These are phyloP conservation scores for Globisporangium splendens DNA, from an alignment of 352 stramenopile species.

Conservation along the genomic window DNA sequence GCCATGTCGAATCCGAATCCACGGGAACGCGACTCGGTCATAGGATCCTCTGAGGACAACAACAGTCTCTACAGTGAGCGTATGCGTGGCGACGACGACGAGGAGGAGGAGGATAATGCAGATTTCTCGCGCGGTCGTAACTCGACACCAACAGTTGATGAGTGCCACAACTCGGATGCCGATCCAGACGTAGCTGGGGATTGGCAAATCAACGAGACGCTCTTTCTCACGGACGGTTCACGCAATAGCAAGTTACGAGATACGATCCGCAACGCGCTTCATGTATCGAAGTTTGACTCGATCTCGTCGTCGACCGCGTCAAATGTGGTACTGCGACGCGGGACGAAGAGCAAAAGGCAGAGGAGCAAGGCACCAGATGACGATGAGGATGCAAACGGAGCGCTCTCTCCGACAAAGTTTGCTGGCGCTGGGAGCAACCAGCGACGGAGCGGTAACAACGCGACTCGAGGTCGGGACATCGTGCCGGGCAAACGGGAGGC, in stretches of 20 bases:
- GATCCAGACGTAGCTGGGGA: conserved; percentile 36
- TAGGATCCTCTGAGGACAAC: conserved; percentile 35
- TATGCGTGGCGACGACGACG: conserved; percentile 25
- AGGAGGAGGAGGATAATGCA: conserved; percentile 7
- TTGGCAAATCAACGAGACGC: conserved; percentile 68
- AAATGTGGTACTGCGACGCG: conserved; percentile 63
- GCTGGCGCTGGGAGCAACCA: neutral
- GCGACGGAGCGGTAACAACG: conserved; percentile 11
- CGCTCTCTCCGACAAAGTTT: neutral
- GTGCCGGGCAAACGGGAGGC: conserved; percentile 60
- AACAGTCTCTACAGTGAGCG: conserved; percentile 45
- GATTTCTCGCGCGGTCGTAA: conserved; percentile 9
- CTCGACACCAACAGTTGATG: conserved; percentile 14
- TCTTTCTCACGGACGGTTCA: conserved; percentile 87
- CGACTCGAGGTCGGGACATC: conserved; percentile 37
- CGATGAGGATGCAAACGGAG: neutral
- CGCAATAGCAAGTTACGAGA: conserved; percentile 84
- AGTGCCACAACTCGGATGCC: conserved; percentile 12
- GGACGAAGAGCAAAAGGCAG: conserved; percentile 37
- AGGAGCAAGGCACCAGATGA: conserved; percentile 7
- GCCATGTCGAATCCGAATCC: conserved; percentile 25
- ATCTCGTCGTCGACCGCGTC: conserved; percentile 84
- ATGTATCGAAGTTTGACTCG: conserved; percentile 89
- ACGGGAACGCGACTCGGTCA: conserved; percentile 68
- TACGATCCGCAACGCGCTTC: conserved; percentile 72